Evolutionary conservation across 441 rosid genomes (phyloP).

Genomic region (Populus hybrid): DNA sequence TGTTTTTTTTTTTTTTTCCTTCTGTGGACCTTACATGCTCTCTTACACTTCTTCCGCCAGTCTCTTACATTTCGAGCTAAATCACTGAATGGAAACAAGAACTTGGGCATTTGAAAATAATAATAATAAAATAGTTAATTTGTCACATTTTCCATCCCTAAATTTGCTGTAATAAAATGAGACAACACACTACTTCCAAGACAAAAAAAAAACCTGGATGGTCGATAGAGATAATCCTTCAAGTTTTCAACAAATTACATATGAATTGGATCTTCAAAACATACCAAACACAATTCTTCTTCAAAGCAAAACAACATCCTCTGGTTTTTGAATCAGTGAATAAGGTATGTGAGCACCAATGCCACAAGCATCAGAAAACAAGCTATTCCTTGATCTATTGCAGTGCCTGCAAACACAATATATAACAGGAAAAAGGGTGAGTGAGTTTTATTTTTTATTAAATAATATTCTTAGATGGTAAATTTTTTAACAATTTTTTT

Average conservation of each 20-base stretch:
- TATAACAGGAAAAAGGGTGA: neutral
- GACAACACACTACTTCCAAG: no score
- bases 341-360: conserved; percentile 59
- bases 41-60: neutral
- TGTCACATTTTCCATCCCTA: no score
- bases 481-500: no score
- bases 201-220: no score
- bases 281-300: no score
- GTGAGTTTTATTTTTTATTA: neutral
- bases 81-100: neutral
- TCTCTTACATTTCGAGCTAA: neutral
- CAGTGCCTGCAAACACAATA: conserved; percentile 41
- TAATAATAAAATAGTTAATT: no score
- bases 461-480: no score
- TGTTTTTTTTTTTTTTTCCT: neutral
- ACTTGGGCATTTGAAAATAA: no score
- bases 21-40: conserved; percentile 18
- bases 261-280: no score
- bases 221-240: no score
- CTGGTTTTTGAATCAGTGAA: conserved; percentile 32
- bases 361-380: conserved; percentile 65
- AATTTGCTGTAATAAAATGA: no score
- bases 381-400: conserved; percentile 75
- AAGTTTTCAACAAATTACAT: no score
- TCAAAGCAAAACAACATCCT: neutral